Conservation (phyloP, 139 green algal genomes). For the Spirogloea muscicola region DNA sequence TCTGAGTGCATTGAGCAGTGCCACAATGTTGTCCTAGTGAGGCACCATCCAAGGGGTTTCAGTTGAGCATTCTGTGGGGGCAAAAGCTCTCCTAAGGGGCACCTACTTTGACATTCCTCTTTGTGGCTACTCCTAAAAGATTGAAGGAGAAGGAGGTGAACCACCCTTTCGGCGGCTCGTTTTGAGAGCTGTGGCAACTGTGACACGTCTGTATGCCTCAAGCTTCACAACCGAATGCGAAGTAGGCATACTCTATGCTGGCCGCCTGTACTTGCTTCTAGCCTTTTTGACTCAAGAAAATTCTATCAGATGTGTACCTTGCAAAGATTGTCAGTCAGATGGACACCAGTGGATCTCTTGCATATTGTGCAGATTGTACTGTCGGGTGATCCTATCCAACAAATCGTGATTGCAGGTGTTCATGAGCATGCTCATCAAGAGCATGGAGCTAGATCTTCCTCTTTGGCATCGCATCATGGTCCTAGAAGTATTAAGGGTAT, state of each 20-base stretch:
- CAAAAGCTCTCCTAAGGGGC: not conserved
- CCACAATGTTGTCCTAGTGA: not conserved
- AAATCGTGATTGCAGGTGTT: constrained; percentile 32
- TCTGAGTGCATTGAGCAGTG: not conserved
- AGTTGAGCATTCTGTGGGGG: constrained; percentile 1
- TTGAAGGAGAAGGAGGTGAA: constrained; percentile 37
- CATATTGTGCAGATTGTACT: not conserved
- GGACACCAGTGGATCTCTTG: not conserved
- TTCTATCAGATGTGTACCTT: not conserved
- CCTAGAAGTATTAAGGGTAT: constrained; percentile 39
- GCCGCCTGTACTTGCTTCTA: not conserved
- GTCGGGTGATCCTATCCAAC: not conserved
- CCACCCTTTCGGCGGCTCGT: constrained; percentile 32
- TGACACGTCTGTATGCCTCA: constrained; percentile 22
- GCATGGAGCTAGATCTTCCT: constrained; percentile 38
- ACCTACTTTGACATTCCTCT: not conserved
- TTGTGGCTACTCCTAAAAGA: not conserved
- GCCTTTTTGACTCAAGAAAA: not conserved
- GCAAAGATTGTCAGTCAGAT: not conserved
- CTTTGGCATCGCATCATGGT: constrained; percentile 49
- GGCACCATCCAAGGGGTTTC: not conserved
- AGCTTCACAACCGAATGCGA: constrained; percentile 46
- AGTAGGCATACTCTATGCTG: constrained; percentile 3
- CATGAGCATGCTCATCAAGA: constrained; percentile 46
- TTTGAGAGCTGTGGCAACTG: constrained; percentile 19